These are phyloP conservation scores for Colletotrichum sp. DNA, from an alignment of 2,329 filamentous ascomycete genomes.

Conservation along the genomic window DNA sequence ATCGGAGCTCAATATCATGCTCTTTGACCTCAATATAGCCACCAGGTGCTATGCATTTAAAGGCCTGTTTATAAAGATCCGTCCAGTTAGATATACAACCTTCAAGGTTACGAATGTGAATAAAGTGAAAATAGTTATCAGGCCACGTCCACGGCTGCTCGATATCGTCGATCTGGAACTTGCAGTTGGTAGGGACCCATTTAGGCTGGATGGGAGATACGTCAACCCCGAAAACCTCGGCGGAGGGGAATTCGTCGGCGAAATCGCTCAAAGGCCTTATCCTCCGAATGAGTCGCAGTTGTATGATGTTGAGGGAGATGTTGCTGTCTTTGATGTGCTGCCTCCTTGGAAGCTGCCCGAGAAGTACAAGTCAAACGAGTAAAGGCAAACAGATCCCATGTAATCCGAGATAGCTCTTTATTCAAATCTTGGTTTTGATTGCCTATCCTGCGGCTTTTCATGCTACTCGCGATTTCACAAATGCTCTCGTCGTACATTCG, in stretches of 20 bases:
- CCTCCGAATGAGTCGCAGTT: too few relatives aligned
- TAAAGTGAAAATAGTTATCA: constrained; percentile 57
- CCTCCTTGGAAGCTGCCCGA: neutral
- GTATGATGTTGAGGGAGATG: neutral
- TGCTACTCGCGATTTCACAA: too few relatives aligned
- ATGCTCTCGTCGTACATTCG: too few relatives aligned
- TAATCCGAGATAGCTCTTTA: neutral
- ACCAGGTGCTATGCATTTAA: constrained; percentile 61
- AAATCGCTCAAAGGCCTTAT: too few relatives aligned
- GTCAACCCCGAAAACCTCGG: constrained; percentile 54
- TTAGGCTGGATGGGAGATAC: constrained; percentile 61
- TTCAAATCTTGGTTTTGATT: neutral
- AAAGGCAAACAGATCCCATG: accelerated
- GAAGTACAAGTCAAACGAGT: neutral
- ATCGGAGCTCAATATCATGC: constrained; percentile 23
- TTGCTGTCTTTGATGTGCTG: neutral
- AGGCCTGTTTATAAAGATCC: constrained; percentile 55
- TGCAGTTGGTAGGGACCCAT: constrained; percentile 48
- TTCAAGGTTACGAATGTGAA: constrained; percentile 63
- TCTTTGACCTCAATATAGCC: constrained; percentile 45
- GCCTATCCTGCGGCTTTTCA: neutral
- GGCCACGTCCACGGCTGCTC: constrained; percentile 48
- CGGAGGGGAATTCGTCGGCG: constrained; percentile 46
- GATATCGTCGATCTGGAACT: constrained; percentile 41
- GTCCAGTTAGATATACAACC: constrained; percentile 63